Base-by-base conservation (phyloP, 106 monocot species). In the Dendrobium nobile region DNA sequence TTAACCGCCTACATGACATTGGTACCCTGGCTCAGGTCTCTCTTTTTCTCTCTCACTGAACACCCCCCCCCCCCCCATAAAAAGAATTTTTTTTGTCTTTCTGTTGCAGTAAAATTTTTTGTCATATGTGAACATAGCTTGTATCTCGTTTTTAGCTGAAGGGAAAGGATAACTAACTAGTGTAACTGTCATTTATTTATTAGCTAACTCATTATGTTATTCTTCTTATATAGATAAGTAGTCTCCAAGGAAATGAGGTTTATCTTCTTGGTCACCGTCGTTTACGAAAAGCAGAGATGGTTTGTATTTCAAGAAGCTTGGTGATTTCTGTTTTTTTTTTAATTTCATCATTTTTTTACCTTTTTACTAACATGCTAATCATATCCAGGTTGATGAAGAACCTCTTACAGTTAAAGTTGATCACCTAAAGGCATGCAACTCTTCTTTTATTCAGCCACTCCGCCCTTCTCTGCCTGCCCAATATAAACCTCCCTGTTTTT, bases 341-440 rank as follows among this genome's bases (percentile, higher is more conserved):
- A 17, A 70, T 77, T 81, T 51, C 74, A 59, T 41, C 73, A 11
- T 37, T 86, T 73, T 40, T 3, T 74, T 70, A 28, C 47, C 27
- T 20, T 47, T 13, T 78, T 65, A 64, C 7, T 47, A 9, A 18
- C 48, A 80, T 80, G 16, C 13, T 56, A 59, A 37, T 59, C 11
- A 70, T 82, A 17, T 84, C 59, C 86, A 99, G 99, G 93, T 95
- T 75, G 90, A 91, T 18, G 99, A 99, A 87, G 93, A 99, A 77
- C 95, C 95, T 5, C 93, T 99, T 56, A 99, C 91, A 47, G 95
- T 99, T 40, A 99, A 93, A 87, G 99, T 99, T 81, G 99, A 99
- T 77, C 95, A 99, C 87, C 81, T 99, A 47, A 99, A 99, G 99
- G 99, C 74, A 78, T 78, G 82, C 58, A 77, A 45, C 20, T 55